Evolutionary conservation across 1,284 basidiomycete species (phyloP).

Genomic region (Ustilago lituana): DNA sequence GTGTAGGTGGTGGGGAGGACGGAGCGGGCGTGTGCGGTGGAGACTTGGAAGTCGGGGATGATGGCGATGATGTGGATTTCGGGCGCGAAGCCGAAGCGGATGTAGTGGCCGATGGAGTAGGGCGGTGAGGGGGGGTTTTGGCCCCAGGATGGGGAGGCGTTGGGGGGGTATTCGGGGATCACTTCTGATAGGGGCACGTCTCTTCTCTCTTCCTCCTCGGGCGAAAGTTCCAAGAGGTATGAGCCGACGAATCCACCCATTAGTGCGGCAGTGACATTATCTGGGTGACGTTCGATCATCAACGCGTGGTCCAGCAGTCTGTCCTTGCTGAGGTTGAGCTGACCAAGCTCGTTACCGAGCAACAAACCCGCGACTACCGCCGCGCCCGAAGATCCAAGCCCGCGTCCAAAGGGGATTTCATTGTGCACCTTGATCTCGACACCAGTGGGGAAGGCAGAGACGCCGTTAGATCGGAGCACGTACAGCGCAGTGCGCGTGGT

Average conservation of each 20-base stretch:
- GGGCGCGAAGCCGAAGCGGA: slow-evolving; percentile 86
- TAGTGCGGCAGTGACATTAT: slow-evolving; percentile 97
- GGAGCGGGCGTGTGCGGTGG: slow-evolving; percentile 90
- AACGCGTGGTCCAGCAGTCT: slow-evolving; percentile 93
- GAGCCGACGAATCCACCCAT: slow-evolving; percentile 98
- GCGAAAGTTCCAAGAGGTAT: slow-evolving; percentile 84
- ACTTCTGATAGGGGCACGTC: slow-evolving; percentile 95
- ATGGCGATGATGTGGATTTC: slow-evolving; percentile 93
- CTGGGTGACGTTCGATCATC: slow-evolving; percentile 99
- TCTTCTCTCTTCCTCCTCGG: slow-evolving; percentile 73
- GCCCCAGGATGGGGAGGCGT: slow-evolving; percentile 92
- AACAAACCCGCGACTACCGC: slow-evolving; percentile 96
- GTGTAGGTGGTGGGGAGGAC: slow-evolving; percentile 86
- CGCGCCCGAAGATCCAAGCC: slow-evolving; percentile 94
- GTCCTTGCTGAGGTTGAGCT: slow-evolving; percentile 76
- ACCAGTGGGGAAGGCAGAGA: slow-evolving; percentile 76
- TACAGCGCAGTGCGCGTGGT: slow-evolving; percentile 98
- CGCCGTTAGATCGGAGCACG: slow-evolving; percentile 85
- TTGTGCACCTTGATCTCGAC: slow-evolving; percentile 80
- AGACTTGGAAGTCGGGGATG: slow-evolving; percentile 94
- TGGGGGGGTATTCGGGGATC: slow-evolving; percentile 91
- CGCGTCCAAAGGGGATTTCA: slow-evolving; percentile 96
- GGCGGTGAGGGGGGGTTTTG: slow-evolving; percentile 86
- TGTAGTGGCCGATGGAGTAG: slow-evolving; percentile 89
- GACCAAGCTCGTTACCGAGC: slow-evolving; percentile 83